Base-by-base conservation (phyloP, 2,329 filamentous ascomycete genomes). In the Aspergillus clavatus region DNA sequence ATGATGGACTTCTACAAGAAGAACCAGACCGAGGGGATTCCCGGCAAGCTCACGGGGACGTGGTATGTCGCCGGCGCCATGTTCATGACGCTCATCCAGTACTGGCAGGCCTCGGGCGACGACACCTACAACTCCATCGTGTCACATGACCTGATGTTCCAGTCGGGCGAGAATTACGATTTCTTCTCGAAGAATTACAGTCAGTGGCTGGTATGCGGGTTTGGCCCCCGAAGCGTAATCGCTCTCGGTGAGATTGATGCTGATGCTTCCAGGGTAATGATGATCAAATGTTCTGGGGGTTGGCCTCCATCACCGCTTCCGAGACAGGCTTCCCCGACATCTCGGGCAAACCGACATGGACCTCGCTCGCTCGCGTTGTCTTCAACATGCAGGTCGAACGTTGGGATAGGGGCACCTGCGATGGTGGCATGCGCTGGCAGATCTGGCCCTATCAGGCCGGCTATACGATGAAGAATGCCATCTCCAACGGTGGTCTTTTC, bases 401-500 rank as follows among this genome's bases (percentile, higher is more conserved):
- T 7, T 35, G 31, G 31, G 31, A 35, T 35, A 12, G 11, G 7
- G 16, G 4, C 5, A 11, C 31, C 10, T 35, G 31, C 16, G 4
- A 35, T 11, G 31, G 31, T 10, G 31, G 31, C 16, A 70, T 91
- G 39, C 74, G 80, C 45, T 90, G 86, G 86, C 87, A 94, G 70
- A 89, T 94, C 54, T 89, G 84, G 63, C 70, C 77, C 1, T 78
- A 77, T 54, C 91, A 93, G 62, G 81, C 82, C 51, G 87, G 87
- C 3, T 82, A 87, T 63, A 76, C 81, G 60, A 91, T 93, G 76
- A 91, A 89, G 68, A 89, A 90, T 69, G 78, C 81, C 16, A 80
- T 89, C 55, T 82, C 82, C 52, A 91, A 90, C 65, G 86, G 86
- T 31, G 83, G 82, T 14, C 81, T 91, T 62, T 89, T 93, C 65